Evolutionary conservation across 768 basidiomycete species (phyloP).

Genomic region (Gyrodon lividus): DNA sequence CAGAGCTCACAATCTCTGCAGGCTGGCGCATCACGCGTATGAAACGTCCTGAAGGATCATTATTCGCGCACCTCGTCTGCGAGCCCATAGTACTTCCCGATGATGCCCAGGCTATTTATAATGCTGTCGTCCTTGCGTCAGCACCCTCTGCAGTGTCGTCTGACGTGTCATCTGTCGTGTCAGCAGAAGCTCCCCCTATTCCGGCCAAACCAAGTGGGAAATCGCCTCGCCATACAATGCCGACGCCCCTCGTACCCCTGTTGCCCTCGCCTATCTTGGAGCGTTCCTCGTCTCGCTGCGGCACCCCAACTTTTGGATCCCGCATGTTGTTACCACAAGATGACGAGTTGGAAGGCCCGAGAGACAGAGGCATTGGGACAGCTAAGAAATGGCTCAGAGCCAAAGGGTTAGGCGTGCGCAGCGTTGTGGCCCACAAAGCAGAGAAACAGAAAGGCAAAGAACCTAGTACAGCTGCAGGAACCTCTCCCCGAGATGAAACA

Average conservation of each 20-base stretch:
- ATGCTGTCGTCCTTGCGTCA: constrained; percentile 17
- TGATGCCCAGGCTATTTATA: constrained; percentile 24
- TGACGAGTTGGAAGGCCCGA: constrained; percentile 21
- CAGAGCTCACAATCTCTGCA: constrained; percentile 49
- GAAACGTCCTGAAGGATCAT: constrained; percentile 55
- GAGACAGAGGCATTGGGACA: constrained; percentile 10
- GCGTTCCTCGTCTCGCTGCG: constrained; percentile 51
- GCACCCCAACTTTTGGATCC: constrained; percentile 64
- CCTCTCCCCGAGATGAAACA: background rate
- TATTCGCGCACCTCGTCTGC: constrained; percentile 72
- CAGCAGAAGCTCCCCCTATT: constrained; percentile 3
- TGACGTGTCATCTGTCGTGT: constrained; percentile 5
- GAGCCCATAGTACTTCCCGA: constrained; percentile 56
- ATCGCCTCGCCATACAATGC: constrained; percentile 5
- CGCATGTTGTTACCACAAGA: constrained; percentile 31
- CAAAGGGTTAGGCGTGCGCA: constrained; percentile 27
- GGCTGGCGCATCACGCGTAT: constrained; percentile 64
- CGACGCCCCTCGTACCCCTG: constrained; percentile 7
- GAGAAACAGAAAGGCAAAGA: constrained; percentile 20
- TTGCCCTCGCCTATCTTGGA: constrained; percentile 35
- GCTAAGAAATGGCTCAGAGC: constrained; percentile 31
- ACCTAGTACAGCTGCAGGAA: constrained; percentile 3
- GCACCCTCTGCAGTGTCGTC: constrained; percentile 15
- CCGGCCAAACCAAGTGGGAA: background rate
- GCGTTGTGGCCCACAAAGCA: constrained; percentile 19